Evolutionary conservation across 2,329 filamentous ascomycete species (phyloP).

Genomic region (Aspergillus quadrilineatus): DNA sequence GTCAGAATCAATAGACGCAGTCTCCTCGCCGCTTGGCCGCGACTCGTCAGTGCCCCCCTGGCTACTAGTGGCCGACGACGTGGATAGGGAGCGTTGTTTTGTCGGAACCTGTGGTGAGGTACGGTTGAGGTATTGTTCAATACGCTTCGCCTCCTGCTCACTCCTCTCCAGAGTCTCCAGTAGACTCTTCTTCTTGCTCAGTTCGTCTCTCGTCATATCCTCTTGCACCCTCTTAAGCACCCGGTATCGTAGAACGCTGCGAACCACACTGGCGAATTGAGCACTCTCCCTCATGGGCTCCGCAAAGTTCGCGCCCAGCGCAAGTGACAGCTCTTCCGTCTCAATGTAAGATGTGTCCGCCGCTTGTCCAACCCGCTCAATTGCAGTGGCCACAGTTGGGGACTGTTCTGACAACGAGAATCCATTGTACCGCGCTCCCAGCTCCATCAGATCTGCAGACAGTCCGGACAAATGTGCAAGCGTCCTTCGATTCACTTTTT

Average conservation of each 20-base stretch:
- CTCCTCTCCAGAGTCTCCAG: slow-evolving; percentile 90
- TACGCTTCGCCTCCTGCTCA: slow-evolving; percentile 86
- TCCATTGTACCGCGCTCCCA: slow-evolving; percentile 94
- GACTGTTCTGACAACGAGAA: slow-evolving; percentile 94
- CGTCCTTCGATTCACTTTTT: slow-evolving; percentile 90
- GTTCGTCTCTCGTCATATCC: slow-evolving; percentile 92
- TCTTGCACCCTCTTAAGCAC: slow-evolving; percentile 94
- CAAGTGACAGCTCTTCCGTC: slow-evolving; percentile 83
- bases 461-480: slow-evolving; percentile 80
- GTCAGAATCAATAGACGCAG: slow-evolving; percentile 90
- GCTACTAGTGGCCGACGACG: slow-evolving; percentile 50
- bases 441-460: slow-evolving; percentile 83
- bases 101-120: slow-evolving; percentile 51
- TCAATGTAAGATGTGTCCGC: slow-evolving; percentile 95
- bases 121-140: slow-evolving; percentile 81
- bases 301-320: slow-evolving; percentile 88
- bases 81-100: slow-evolving; percentile 63
- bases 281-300: slow-evolving; percentile 98
- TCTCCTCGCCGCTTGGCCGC: slow-evolving; percentile 71
- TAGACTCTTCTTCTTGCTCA: slow-evolving; percentile 78
- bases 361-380: slow-evolving; percentile 91
- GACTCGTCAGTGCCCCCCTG: slow-evolving; percentile 41
- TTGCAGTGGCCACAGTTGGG: slow-evolving; percentile 82
- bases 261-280: slow-evolving; percentile 93
- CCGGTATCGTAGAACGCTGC: slow-evolving; percentile 81